These are phyloP conservation scores for Phytophthora rubi DNA, from an alignment of 352 stramenopile species.

Conservation along the genomic window DNA sequence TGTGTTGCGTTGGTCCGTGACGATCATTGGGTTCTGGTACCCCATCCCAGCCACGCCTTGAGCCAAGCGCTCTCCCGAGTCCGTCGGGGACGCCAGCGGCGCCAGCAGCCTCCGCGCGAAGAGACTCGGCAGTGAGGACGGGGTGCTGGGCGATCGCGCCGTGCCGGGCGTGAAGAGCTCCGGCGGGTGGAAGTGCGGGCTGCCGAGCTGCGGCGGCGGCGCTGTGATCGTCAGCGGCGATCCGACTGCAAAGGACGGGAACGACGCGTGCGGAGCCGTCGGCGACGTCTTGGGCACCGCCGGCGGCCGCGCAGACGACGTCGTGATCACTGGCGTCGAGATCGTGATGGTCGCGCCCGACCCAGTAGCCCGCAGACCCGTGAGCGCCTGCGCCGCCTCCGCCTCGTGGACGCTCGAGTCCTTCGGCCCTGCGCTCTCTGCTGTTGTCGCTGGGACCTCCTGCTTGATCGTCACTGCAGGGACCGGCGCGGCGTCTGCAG, in stretches of 20 bases:
- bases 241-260: conserved; percentile 40
- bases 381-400: conserved; percentile 75
- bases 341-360: conserved; percentile 11
- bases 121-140: conserved; percentile 55
- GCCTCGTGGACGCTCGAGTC: conserved; percentile 58
- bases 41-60: conserved; percentile 29
- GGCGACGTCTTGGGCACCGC: conserved; percentile 33
- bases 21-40: conserved; percentile 35
- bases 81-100: conserved; percentile 43
- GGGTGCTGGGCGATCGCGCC: conserved; percentile 33
- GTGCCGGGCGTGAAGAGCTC: conserved; percentile 40
- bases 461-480: conserved; percentile 30
- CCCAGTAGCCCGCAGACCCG: conserved; percentile 54
- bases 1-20: conserved; percentile 32
- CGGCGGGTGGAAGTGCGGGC: conserved; percentile 45
- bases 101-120: conserved; percentile 53
- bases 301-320: conserved; percentile 29
- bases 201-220: conserved; percentile 35
- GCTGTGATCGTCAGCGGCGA: conserved; percentile 59
- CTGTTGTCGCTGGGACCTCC: conserved; percentile 5
- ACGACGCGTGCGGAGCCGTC: conserved; percentile 33
- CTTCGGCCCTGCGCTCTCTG: conserved; percentile 14
- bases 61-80: conserved; percentile 25
- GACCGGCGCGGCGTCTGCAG: conserved; percentile 13
- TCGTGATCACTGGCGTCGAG: conserved; percentile 7